phyloP scores from a whole-genome alignment of 345 rosid species.

The Salix viminalis region DNA sequence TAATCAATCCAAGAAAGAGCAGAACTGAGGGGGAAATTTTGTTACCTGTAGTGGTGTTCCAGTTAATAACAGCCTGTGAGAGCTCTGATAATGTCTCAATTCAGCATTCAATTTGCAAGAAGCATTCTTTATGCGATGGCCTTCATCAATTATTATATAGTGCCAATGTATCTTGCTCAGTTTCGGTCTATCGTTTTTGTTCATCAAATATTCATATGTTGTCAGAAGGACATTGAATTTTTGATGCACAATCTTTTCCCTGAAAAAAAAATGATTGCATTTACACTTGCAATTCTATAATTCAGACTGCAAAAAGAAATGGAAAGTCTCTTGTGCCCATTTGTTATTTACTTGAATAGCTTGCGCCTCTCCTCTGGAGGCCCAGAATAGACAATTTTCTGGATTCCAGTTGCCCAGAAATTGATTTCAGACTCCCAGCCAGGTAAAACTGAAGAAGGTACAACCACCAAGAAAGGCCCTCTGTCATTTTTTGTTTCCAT shows the following conservation, averaged over 20 bases:
- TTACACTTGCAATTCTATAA: slow-evolving; percentile 13
- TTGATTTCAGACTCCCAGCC: slow-evolving; percentile 87
- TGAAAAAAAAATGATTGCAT: slow-evolving; percentile 31
- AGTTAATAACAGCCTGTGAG: slow-evolving; percentile 77
- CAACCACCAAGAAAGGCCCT: slow-evolving; percentile 91
- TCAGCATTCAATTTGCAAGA: slow-evolving; percentile 97
- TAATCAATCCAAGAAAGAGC: background rate
- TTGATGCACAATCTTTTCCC: slow-evolving; percentile 83
- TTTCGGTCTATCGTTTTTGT: slow-evolving; percentile 94
- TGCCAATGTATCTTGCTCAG: slow-evolving; percentile 86
- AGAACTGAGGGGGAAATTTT: background rate
- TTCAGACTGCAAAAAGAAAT: background rate
- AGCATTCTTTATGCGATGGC: slow-evolving; percentile 95
- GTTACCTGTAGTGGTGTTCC: slow-evolving; percentile 89
- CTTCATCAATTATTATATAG: slow-evolving; percentile 91
- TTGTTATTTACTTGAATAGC: slow-evolving; percentile 66
- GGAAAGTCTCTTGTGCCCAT: slow-evolving; percentile 1
- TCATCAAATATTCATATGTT: slow-evolving; percentile 92
- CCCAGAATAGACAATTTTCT: slow-evolving; percentile 72
- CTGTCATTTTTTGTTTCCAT: slow-evolving; percentile 86
- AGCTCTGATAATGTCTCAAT: slow-evolving; percentile 78
- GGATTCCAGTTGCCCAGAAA: slow-evolving; percentile 81
- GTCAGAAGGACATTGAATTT: slow-evolving; percentile 88
- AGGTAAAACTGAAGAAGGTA: slow-evolving; percentile 84
- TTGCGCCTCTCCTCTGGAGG: slow-evolving; percentile 88